Evolutionary conservation across 352 stramenopile species (phyloP).

Genomic region (Pythium apleroticum): DNA sequence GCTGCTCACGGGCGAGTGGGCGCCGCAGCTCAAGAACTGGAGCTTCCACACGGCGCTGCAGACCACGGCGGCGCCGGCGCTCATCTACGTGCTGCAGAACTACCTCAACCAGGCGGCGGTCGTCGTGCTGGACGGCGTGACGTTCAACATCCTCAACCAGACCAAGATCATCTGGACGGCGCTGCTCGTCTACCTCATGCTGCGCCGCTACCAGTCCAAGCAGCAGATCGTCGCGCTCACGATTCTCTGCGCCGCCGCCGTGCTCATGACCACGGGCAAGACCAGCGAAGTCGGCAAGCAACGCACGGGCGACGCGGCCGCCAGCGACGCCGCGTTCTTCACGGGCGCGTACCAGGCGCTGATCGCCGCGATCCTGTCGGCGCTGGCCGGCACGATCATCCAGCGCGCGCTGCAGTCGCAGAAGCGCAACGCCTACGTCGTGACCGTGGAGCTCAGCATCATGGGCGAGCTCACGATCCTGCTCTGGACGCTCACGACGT

Average conservation of each 20-base stretch:
- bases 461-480: conserved; percentile 63
- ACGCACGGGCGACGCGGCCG: neutral
- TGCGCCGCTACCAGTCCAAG: conserved; percentile 65
- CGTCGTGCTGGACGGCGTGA: conserved; percentile 74
- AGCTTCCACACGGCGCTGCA: conserved; percentile 48
- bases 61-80: conserved; percentile 64
- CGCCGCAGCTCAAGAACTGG: conserved; percentile 68
- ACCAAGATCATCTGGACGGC: conserved; percentile 90
- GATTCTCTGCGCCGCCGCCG: conserved; percentile 65
- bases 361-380: conserved; percentile 71
- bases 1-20: conserved; percentile 43
- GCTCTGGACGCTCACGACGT: conserved; percentile 48
- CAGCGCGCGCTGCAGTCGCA: conserved; percentile 68
- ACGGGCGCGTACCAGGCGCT: conserved; percentile 72
- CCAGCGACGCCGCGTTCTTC: conserved; percentile 49
- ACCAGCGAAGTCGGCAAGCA: conserved; percentile 14
- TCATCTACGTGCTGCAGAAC: conserved; percentile 86
- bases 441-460: conserved; percentile 79
- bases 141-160: conserved; percentile 87
- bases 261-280: conserved; percentile 70
- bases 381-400: conserved; percentile 75
- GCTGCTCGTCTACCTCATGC: conserved; percentile 75
- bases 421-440: conserved; percentile 74
- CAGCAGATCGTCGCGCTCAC: conserved; percentile 70
- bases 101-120: conserved; percentile 80